These are phyloP conservation scores for Phaeosphaeria sp. DNA, from an alignment of 2,329 filamentous ascomycete genomes.

Conservation along the genomic window DNA sequence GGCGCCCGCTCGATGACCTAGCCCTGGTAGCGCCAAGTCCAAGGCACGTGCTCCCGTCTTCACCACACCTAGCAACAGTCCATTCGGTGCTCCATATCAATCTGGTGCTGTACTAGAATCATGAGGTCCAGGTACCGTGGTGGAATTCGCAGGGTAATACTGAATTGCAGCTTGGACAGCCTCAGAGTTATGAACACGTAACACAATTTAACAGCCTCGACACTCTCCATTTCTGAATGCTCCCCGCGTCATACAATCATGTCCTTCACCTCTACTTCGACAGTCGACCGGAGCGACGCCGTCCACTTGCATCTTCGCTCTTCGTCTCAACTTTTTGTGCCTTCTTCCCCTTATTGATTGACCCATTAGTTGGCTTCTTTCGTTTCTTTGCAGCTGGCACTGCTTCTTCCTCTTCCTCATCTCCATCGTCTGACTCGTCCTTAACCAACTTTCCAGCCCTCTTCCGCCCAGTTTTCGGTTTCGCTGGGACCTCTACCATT, in stretches of 20 bases:
- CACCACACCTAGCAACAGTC: too few relatives aligned
- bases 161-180: background rate
- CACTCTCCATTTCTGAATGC: background rate
- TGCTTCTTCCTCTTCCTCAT: conserved; percentile 37
- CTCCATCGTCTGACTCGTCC: conserved; percentile 20
- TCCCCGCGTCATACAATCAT: background rate
- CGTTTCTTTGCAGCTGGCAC: conserved; percentile 32
- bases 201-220: background rate
- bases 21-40: conserved; percentile 10
- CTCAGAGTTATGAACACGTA: background rate
- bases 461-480: conserved; percentile 30
- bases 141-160: background rate
- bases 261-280: conserved; percentile 11
- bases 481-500: conserved; percentile 13
- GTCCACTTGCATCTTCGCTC: conserved; percentile 18
- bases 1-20: conserved; percentile 31
- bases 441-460: conserved; percentile 24
- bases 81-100: too few relatives aligned
- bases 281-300: conserved; percentile 33
- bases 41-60: conserved; percentile 25
- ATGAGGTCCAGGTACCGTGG: too few relatives aligned
- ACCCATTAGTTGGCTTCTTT: conserved; percentile 21
- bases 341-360: conserved; percentile 20
- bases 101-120: too few relatives aligned
- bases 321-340: conserved; percentile 13